phyloP scores from a whole-genome alignment of 495 filamentous ascomycete species.

The Thozetella sp. region DNA sequence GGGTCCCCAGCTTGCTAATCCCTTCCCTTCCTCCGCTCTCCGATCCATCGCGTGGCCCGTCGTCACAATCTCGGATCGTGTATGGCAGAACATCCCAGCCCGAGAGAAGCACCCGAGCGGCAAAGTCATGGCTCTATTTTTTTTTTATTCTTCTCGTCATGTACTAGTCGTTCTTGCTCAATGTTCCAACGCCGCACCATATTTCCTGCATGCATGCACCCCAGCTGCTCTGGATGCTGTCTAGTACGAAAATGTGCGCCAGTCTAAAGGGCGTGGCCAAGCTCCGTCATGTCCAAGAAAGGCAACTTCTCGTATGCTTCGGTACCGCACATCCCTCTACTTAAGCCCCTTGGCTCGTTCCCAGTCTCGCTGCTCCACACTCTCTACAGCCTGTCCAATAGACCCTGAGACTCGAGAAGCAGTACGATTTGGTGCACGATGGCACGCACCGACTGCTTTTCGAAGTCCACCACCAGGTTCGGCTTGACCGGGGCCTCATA shows the following conservation, averaged over 20 bases:
- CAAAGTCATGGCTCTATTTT: not conserved
- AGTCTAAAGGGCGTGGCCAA: too few relatives aligned
- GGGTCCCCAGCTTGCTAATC: not conserved
- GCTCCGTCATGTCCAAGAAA: too few relatives aligned
- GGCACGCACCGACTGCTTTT: conserved; percentile 84
- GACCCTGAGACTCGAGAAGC: conserved; percentile 86
- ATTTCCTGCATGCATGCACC: not conserved
- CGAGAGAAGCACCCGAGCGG: too few relatives aligned
- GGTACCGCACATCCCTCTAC: not conserved
- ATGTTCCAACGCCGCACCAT: not conserved
- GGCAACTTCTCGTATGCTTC: not conserved
- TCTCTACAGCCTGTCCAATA: conserved; percentile 61
- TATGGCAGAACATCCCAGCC: too few relatives aligned
- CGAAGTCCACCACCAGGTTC: conserved; percentile 80
- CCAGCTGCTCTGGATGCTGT: too few relatives aligned
- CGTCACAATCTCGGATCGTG: too few relatives aligned
- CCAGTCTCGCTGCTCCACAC: not conserved
- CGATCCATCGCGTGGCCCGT: too few relatives aligned
- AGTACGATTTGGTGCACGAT: conserved; percentile 97
- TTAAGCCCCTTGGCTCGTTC: not conserved
- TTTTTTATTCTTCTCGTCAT: not conserved
- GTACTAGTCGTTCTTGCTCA: not conserved
- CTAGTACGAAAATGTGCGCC: too few relatives aligned
- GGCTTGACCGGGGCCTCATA: conserved; percentile 87
- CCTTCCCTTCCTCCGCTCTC: not conserved